Percentiles rank a stretch among this genome's conserved stretches.
Evolutionary conservation across 2,329 filamentous ascomycete species (phyloP).

Genomic region (Calonectria multiphialidica): DNA sequence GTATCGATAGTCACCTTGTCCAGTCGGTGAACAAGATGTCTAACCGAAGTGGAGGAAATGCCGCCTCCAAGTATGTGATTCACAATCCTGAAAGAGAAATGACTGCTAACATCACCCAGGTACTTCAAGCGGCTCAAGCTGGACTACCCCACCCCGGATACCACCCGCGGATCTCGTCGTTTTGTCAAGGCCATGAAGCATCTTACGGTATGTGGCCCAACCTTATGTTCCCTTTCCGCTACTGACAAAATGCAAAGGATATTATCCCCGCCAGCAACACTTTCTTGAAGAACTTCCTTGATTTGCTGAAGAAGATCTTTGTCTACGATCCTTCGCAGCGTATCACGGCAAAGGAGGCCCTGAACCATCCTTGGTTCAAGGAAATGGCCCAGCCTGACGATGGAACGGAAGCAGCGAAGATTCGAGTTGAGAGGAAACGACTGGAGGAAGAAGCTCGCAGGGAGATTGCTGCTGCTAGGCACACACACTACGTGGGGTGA

Average conservation of each 20-base stretch:
- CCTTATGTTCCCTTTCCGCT: neutral
- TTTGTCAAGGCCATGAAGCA: slow-evolving; percentile 82
- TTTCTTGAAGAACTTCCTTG: slow-evolving; percentile 73
- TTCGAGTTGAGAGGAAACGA: slow-evolving; percentile 66
- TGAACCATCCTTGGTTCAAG: slow-evolving; percentile 77
- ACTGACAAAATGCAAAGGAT: slow-evolving; percentile 58
- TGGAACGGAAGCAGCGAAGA: slow-evolving; percentile 76
- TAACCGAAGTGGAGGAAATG: slow-evolving; percentile 68
- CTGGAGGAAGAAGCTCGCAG: slow-evolving; percentile 54
- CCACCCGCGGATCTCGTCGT: slow-evolving; percentile 72
- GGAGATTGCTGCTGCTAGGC: slow-evolving; percentile 50
- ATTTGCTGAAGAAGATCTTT: slow-evolving; percentile 75
- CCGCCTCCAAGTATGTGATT: slow-evolving; percentile 71
- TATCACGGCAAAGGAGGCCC: slow-evolving; percentile 75
- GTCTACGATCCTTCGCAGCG: slow-evolving; percentile 75
- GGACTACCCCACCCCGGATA: slow-evolving; percentile 74
- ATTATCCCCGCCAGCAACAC: slow-evolving; percentile 71
- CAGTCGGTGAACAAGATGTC: slow-evolving; percentile 62
- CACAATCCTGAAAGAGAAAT: neutral
- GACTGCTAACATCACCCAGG: slow-evolving; percentile 54
- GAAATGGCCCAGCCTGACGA: slow-evolving; percentile 73
- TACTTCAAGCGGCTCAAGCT: slow-evolving; percentile 76
- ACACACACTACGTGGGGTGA: slow-evolving; percentile 43
- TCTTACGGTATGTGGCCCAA: slow-evolving; percentile 63
- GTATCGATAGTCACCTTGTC: slow-evolving; percentile 71